Evolutionary conservation across 2,329 filamentous ascomycete species (phyloP).

Genomic region (Fusarium mexicanum): DNA sequence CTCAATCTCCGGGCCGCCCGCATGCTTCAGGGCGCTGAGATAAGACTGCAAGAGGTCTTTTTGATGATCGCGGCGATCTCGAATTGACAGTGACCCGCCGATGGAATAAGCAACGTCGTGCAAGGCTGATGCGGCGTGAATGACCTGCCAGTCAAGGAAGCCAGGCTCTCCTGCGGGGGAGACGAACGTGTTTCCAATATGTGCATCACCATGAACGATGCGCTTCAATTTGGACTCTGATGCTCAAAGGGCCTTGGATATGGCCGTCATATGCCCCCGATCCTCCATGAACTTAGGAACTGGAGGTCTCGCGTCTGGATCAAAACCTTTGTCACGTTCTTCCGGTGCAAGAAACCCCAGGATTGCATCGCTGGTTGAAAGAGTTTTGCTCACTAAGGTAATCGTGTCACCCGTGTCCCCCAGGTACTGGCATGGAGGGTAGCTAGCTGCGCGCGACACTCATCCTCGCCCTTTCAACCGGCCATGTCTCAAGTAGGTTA

Average conservation of each 20-base stretch:
- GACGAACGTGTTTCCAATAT: conserved; percentile 12
- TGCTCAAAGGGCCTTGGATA: neutral
- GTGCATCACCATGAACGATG: conserved; percentile 8
- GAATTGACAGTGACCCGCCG: neutral
- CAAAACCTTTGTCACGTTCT: conserved; percentile 11
- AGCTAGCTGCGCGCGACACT: conserved; percentile 11
- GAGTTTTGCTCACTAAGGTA: neutral
- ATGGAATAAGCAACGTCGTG: conserved; percentile 19
- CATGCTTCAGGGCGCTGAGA: neutral
- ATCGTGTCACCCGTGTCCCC: neutral
- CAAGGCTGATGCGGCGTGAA: conserved; percentile 8
- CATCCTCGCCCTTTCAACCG: neutral
- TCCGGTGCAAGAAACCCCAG: neutral
- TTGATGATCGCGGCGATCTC: conserved; percentile 10
- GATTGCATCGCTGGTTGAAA: neutral
- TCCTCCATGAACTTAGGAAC: neutral
- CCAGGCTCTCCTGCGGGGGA: conserved; percentile 3
- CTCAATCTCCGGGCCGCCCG: neutral
- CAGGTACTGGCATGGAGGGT: conserved; percentile 18
- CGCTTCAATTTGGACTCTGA: conserved; percentile 1
- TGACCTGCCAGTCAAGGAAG: conserved; percentile 22
- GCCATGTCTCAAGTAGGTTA: conserved; percentile 4
- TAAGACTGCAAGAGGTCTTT: conserved; percentile 14
- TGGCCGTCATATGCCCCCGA: neutral
- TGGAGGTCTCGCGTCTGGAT: neutral